Conservation (phyloP, 1,139 yeast genomes). For the Eremothecium cymbalariae region DNA sequence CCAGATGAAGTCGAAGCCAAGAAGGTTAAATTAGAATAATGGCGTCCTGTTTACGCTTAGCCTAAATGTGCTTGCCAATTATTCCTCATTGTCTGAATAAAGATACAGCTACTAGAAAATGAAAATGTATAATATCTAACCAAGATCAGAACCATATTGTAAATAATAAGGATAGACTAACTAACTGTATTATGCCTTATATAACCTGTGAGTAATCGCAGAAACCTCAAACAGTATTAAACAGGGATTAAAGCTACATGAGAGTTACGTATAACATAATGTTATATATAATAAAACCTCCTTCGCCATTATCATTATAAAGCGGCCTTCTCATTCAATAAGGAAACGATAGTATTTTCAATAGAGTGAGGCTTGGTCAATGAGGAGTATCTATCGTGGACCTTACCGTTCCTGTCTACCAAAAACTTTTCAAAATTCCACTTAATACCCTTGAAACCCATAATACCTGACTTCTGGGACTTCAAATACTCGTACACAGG, state of each 20-base stretch:
- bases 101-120: no score
- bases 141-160: slow-evolving; percentile 1
- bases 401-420: slow-evolving; percentile 56
- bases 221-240: no score
- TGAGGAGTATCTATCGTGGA: slow-evolving; percentile 55
- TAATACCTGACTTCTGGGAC: slow-evolving; percentile 43
- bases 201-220: not conserved
- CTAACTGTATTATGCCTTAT: not conserved
- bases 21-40: slow-evolving; percentile 14
- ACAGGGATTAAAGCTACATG: not conserved
- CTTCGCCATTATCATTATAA: not conserved
- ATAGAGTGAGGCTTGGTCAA: slow-evolving; percentile 58
- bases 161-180: not conserved
- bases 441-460: slow-evolving; percentile 60
- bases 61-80: no score
- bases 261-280: no score
- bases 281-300: no score
- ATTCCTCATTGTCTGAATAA: no score
- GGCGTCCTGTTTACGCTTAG: no score
- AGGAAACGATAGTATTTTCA: slow-evolving; percentile 39
- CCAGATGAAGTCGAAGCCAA: slow-evolving; percentile 11
- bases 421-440: slow-evolving; percentile 93
- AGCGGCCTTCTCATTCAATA: slow-evolving; percentile 34
- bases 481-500: slow-evolving; percentile 72
- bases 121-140: not conserved